Evolutionary conservation across 2,329 filamentous ascomycete genomes (phyloP), one percentile per base, ranked within the genome.

Genomic region (Botrytis aclada): DNA sequence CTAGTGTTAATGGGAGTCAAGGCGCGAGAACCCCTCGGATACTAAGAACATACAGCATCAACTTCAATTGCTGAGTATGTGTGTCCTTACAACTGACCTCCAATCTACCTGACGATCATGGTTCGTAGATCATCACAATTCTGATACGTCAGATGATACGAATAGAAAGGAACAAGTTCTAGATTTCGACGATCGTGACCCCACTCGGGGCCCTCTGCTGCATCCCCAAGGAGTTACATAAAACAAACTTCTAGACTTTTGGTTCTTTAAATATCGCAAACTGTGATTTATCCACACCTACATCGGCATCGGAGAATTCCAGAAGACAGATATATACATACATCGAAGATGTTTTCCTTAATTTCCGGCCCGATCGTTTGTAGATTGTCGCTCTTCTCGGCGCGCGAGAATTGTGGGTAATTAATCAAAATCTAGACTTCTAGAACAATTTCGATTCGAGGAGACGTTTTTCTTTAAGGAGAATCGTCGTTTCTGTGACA

Each of bases 61-160:
- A 54, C 29, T 18, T 14, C 51, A 8, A 14, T 58, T 58, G 56
- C 56, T 22, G 56, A 32, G 29, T 58, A 34, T 34, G 54, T 47
- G 45, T 58, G 29, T 58, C 56, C 18, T 34, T 34, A 32, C 16
- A 34, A 34, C 29, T 34, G 56, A 34, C 56, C 56, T 56, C 14
- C 51, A 56, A 56, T 29, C 5, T 29, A 29, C 51, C 8, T 56
- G 47, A 37, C 18, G 37, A 69, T 56, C 65, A 69, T 41, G 65
- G 37, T 69, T 56, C 65, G 34, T 32, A n/a, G 37, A 56, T 56
- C 25, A 37, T 20, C 43, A 65, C 63, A 65, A 47, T 65, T 65
- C 41, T 47, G 34, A 41, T 29, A 69, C 34, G 25, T 22, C 10
- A n/a, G 41, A 69, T 7, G 25, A 29, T n/a, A 12, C 51, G 51